Evolutionary conservation across 208 protist species (phyloP).

Genomic region (Strigomonas galati): DNA sequence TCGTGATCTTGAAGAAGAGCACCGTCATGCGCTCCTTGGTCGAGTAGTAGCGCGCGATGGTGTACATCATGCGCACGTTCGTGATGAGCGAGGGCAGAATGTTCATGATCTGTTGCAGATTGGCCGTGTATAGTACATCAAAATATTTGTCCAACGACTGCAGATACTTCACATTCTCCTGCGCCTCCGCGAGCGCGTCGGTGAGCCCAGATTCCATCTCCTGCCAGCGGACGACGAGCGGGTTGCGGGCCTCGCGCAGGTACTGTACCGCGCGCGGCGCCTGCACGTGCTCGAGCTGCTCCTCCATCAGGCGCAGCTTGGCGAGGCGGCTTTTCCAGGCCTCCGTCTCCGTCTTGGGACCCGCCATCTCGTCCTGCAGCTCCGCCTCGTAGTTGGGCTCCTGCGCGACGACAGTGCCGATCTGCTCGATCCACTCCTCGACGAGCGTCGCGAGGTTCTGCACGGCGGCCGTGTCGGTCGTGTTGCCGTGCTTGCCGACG

Average conservation of each 20-base stretch:
- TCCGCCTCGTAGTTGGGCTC: constrained; percentile 88
- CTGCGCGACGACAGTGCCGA: constrained; percentile 63
- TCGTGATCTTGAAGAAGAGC: constrained; percentile 97
- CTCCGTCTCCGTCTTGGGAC: constrained; percentile 94
- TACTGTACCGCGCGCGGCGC: constrained; percentile 86
- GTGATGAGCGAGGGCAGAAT: constrained; percentile 94
- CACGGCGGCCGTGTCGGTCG: constrained; percentile 73
- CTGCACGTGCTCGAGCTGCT: constrained; percentile 80
- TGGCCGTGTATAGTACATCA: constrained; percentile 94
- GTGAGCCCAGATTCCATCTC: constrained; percentile 89
- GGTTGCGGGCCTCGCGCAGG: constrained; percentile 80
- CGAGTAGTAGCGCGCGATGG: constrained; percentile 96
- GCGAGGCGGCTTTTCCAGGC: constrained; percentile 93
- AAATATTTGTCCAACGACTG: constrained; percentile 95
- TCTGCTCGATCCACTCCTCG: constrained; percentile 75
- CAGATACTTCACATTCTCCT: constrained; percentile 98
- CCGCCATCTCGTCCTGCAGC: constrained; percentile 84
- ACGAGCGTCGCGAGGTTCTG: constrained; percentile 58
- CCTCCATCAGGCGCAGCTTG: constrained; percentile 90
- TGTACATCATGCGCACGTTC: constrained; percentile 97
- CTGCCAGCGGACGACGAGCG: constrained; percentile 84
- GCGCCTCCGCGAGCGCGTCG: constrained; percentile 95
- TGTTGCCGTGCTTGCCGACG: constrained; percentile 70
- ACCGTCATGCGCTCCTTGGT: constrained; percentile 93
- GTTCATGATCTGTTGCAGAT: constrained; percentile 91